Evolutionary conservation across 2,329 filamentous ascomycete genomes (phyloP).

Genomic region (Phialemoniopsis sp.): DNA sequence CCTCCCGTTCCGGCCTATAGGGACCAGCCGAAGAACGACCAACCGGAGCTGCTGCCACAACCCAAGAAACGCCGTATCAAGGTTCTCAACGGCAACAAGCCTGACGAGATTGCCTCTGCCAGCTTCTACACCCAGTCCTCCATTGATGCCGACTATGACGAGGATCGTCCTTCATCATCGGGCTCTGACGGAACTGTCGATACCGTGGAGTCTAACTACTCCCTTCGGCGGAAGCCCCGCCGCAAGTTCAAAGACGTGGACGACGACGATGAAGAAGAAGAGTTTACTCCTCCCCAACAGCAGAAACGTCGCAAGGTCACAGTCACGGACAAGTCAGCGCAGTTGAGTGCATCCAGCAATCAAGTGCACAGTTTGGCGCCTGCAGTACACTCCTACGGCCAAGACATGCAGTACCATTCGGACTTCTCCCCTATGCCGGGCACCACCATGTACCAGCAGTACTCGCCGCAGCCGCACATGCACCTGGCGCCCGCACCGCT

Average conservation of each 20-base stretch:
- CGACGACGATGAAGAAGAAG: slow-evolving; percentile 27
- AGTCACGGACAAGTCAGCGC: too few species aligned
- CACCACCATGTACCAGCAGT: slow-evolving; percentile 2
- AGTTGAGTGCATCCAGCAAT: too few species aligned
- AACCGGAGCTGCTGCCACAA: slow-evolving; percentile 10
- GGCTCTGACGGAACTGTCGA: slow-evolving; percentile 43
- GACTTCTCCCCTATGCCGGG: slow-evolving; percentile 4
- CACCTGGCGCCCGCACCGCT: slow-evolving; percentile 2
- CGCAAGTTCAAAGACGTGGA: slow-evolving; percentile 49
- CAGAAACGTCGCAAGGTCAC: slow-evolving; percentile 15
- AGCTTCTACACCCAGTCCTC: slow-evolving; percentile 33
- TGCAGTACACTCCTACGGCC: background rate
- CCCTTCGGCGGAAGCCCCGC: slow-evolving; percentile 50
- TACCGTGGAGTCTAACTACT: slow-evolving; percentile 46
- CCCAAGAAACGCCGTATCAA: slow-evolving; percentile 13
- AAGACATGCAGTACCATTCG: too few species aligned
- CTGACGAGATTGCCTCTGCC: slow-evolving; percentile 29
- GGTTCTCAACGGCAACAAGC: slow-evolving; percentile 4
- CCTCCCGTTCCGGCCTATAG: too few species aligned
- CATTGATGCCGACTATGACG: slow-evolving; percentile 20
- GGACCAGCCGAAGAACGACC: slow-evolving; percentile 1
- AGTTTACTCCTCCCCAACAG: slow-evolving; percentile 18
- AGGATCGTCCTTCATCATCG: slow-evolving; percentile 41
- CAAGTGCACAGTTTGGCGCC: background rate
- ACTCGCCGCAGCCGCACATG: slow-evolving; percentile 17